These are phyloP conservation scores for Stromatinia cepivora DNA, from an alignment of 2,329 filamentous ascomycete genomes.

Conservation along the genomic window DNA sequence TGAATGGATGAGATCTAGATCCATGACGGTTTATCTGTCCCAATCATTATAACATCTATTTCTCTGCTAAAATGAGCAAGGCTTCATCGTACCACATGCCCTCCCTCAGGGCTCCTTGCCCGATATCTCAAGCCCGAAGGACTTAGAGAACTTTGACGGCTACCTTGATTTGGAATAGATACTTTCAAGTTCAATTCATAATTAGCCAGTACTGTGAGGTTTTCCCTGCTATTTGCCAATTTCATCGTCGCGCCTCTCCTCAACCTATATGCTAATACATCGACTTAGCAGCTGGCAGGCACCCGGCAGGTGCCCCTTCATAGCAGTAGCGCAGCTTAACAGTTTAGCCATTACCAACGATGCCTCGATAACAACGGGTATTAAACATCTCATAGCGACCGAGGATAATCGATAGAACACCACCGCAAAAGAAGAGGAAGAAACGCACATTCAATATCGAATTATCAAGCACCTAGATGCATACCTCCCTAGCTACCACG, in stretches of 20 bases:
- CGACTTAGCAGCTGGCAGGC: too few species aligned
- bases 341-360: neutral
- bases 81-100: neutral
- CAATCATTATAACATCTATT: neutral
- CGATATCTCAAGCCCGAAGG: neutral
- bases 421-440: neutral
- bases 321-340: neutral
- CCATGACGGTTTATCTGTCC: too few species aligned
- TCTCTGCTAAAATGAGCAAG: neutral
- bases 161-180: neutral
- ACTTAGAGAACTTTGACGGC: neutral
- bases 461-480: neutral
- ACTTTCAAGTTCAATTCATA: too few species aligned
- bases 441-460: neutral
- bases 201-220: too few species aligned
- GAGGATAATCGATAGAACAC: neutral
- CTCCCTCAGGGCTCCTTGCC: neutral
- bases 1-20: neutral
- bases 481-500: neutral
- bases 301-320: neutral
- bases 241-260: neutral
- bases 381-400: neutral
- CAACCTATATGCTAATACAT: neutral
- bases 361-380: neutral
- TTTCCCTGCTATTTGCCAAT: neutral